Percentiles rank a stretch among this genome's conserved stretches.
Conservation (phyloP, 2,329 filamentous ascomycete species). For the Ophiostoma ips region DNA sequence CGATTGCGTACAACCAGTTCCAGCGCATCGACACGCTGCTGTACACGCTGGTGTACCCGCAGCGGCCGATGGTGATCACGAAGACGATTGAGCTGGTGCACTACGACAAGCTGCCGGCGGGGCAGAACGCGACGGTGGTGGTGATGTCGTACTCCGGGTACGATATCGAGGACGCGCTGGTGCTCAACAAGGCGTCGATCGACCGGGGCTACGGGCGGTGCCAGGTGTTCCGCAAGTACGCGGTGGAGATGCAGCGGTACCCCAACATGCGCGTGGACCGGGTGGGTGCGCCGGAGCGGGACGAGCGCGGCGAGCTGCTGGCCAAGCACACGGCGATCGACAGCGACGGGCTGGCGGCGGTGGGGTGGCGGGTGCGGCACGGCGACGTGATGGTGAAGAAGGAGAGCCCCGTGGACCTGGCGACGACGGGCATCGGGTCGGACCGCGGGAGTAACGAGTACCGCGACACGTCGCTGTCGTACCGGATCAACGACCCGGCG, state of each 20-base stretch:
- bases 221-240: constrained; percentile 95
- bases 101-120: constrained; percentile 93
- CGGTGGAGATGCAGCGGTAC: constrained; percentile 75
- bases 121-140: constrained; percentile 92
- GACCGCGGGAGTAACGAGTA: constrained; percentile 50
- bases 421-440: constrained; percentile 55
- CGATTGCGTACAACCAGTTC: constrained; percentile 97
- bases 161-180: constrained; percentile 96
- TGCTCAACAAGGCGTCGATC: constrained; percentile 89
- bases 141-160: constrained; percentile 99
- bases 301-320: constrained; percentile 46
- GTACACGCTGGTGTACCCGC: constrained; percentile 94
- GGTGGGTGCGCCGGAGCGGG: constrained; percentile 47
- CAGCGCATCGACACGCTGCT: constrained; percentile 91
- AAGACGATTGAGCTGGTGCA: constrained; percentile 93
- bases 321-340: constrained; percentile 63
- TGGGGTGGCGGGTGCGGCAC: constrained; percentile 63
- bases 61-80: constrained; percentile 93
- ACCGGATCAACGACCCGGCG: constrained; percentile 69
- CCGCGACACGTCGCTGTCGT: constrained; percentile 57
- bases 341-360: constrained; percentile 74
- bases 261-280: constrained; percentile 61
- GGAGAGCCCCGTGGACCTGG: constrained; percentile 65
- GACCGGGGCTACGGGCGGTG: constrained; percentile 93
- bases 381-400: constrained; percentile 89